Conservation (phyloP, 306 rosid species). For the Gleditsia sinensis region DNA sequence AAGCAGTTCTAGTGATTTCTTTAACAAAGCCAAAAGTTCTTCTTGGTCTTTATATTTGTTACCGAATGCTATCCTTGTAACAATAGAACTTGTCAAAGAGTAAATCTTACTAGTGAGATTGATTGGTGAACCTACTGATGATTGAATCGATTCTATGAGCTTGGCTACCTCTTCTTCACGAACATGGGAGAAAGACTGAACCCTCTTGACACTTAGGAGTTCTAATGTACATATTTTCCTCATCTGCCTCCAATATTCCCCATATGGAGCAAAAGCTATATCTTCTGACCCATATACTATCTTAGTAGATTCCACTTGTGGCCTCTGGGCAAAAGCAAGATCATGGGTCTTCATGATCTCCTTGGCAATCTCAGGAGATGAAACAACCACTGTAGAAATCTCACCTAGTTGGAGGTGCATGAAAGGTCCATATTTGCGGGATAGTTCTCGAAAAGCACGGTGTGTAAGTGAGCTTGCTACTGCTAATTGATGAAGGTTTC, state of each 20-base stretch:
- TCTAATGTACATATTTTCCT: background rate
- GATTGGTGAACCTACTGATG: background rate
- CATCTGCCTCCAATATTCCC: background rate
- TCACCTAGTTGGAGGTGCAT: conserved; percentile 44
- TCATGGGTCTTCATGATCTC: background rate
- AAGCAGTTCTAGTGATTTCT: background rate
- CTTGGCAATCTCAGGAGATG: conserved; percentile 34
- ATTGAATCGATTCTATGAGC: background rate
- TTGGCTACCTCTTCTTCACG: conserved; percentile 36
- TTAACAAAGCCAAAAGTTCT: background rate
- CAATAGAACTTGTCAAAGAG: background rate
- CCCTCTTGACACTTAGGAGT: background rate
- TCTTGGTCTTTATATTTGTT: background rate
- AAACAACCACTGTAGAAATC: conserved; percentile 28
- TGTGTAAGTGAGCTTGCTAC: conserved; percentile 9
- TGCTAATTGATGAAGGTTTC: background rate
- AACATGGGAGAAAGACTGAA: conserved; percentile 11
- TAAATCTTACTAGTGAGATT: background rate
- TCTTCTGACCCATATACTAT: background rate
- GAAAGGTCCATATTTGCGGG: conserved; percentile 37
- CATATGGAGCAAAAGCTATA: background rate
- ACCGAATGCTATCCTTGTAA: conserved; percentile 4
- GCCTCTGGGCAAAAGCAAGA: background rate
- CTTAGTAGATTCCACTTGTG: background rate
- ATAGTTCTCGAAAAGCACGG: conserved; percentile 6